Evolutionary conservation across 208 protist species (phyloP), one percentile per base, ranked within the genome.

Genomic region (Naegleria gruberi): DNA sequence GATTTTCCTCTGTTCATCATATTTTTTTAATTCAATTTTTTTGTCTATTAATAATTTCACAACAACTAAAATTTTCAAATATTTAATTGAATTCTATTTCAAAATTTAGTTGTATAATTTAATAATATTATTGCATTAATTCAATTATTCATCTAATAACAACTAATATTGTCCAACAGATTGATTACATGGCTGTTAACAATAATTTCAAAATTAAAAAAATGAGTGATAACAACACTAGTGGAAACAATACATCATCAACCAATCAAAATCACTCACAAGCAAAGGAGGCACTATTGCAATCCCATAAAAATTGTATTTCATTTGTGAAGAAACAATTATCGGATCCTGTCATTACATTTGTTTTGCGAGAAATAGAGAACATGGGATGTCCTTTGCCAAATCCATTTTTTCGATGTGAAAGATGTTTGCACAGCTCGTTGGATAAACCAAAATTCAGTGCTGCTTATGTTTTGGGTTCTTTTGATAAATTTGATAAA

Each of bases 381-480:
- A 15, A 43, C 0, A 87, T 87, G 6, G 83, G 83, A 19, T 87
- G 83, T 19, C 23, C 26, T 8, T 34, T 87, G 4, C 8, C 8
- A 1, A 55, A 26, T 8, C 83, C 83, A 8, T 87, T 87, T 41
- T 87, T 87, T 51, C 6, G 83, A 41, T 87, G 83, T 40, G 44
- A 30, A 41, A 30, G n/a, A 87, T 87, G 83, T 87, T 55, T 87
- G n/a, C 23, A 37, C 12, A 45, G 5, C 41, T 30, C 23, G 55
- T 40, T 6, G 12, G 83, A 87, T 40, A 30, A 30, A 23, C 83
- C 83, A 23, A 46, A 23, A 34, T 42, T 87, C 26, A 55, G 43
- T 55, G 83, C 83, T 55, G 83, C 43, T 34, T 87, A 87, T 87
- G 43, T 87, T 30, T 23, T 87, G 6, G 83, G 83, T 34, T 87